A percentile compares a stretch with the other conserved stretches of the same genome.
These are phyloP conservation scores for Maudiozyma saulgeensis DNA, from an alignment of 805 yeast genomes.

Conservation along the genomic window DNA sequence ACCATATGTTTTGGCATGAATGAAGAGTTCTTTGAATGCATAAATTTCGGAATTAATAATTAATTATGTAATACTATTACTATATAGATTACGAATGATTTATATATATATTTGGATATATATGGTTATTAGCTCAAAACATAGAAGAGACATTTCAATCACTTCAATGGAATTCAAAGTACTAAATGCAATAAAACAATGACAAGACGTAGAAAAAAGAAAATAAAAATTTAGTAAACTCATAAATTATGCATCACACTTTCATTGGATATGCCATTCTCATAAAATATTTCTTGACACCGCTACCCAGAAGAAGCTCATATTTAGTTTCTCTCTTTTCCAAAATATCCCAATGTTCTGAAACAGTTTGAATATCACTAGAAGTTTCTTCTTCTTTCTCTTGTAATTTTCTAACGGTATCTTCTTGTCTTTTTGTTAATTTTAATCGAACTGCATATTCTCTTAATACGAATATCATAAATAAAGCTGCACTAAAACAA, in stretches of 20 bases:
- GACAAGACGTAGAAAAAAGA: too few species aligned
- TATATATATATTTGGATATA: too few species aligned
- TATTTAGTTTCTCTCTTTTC: conserved; percentile 11
- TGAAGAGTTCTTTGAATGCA: too few species aligned
- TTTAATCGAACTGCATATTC: conserved; percentile 41
- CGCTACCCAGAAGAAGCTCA: conserved; percentile 12
- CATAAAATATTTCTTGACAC: conserved; percentile 12
- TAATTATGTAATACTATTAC: too few species aligned
- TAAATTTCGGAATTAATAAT: too few species aligned
- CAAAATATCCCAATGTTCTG: conserved; percentile 5
- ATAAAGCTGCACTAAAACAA: conserved; percentile 34
- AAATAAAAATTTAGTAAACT: too few species aligned
- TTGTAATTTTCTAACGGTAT: conserved; percentile 5
- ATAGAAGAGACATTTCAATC: too few species aligned
- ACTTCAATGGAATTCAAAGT: too few species aligned
- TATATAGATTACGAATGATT: too few species aligned
- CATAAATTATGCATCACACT: conserved; percentile 7
- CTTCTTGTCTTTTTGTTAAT: conserved; percentile 15
- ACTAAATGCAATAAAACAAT: too few species aligned
- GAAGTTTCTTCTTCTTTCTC: conserved; percentile 4
- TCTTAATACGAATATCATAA: conserved; percentile 39
- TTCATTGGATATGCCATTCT: conserved; percentile 22
- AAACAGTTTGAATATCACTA: not conserved
- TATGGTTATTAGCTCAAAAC: too few species aligned
- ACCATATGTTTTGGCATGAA: too few species aligned